Percentiles rank a stretch among this genome's conserved stretches.
These are phyloP conservation scores for Verticillium zaregamsianum DNA, from an alignment of 2,329 filamentous ascomycete species.

Conservation along the genomic window DNA sequence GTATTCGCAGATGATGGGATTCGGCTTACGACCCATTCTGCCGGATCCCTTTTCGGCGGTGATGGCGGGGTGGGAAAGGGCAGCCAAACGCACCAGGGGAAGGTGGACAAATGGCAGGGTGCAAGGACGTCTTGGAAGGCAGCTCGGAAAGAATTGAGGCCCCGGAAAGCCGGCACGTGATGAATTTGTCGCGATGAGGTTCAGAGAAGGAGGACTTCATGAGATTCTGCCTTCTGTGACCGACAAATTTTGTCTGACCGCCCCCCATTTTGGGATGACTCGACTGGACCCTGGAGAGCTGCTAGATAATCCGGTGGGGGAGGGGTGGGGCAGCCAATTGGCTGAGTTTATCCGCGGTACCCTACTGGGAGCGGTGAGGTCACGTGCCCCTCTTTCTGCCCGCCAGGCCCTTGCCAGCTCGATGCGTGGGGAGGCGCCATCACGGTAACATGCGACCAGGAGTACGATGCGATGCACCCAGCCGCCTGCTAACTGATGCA, in stretches of 20 bases:
- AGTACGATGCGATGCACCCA: too few relatives aligned
- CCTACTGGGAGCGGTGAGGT: neutral
- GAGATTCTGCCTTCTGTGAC: slow-evolving; percentile 34
- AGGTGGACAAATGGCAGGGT: neutral
- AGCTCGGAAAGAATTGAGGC: neutral
- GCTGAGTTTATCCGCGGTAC: neutral
- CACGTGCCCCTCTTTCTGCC: neutral
- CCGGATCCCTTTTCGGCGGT: slow-evolving; percentile 4
- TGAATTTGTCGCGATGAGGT: slow-evolving; percentile 7
- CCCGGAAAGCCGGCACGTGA: neutral
- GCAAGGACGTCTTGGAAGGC: neutral
- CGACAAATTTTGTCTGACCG: slow-evolving; percentile 38
- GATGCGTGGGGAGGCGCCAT: neutral
- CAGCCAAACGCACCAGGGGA: neutral
- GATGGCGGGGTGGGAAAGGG: neutral
- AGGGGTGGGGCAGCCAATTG: neutral
- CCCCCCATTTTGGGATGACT: slow-evolving; percentile 14
- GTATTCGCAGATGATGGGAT: slow-evolving; percentile 80
- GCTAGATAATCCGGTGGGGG: neutral
- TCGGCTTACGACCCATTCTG: slow-evolving; percentile 77
- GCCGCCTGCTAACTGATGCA: too few relatives aligned
- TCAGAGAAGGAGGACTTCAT: slow-evolving; percentile 4
- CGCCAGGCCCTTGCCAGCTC: neutral
- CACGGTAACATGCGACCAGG: neutral
- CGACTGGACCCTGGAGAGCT: neutral